phyloP scores from a whole-genome alignment of 306 rosid species.

The Bauhinia variegata region DNA sequence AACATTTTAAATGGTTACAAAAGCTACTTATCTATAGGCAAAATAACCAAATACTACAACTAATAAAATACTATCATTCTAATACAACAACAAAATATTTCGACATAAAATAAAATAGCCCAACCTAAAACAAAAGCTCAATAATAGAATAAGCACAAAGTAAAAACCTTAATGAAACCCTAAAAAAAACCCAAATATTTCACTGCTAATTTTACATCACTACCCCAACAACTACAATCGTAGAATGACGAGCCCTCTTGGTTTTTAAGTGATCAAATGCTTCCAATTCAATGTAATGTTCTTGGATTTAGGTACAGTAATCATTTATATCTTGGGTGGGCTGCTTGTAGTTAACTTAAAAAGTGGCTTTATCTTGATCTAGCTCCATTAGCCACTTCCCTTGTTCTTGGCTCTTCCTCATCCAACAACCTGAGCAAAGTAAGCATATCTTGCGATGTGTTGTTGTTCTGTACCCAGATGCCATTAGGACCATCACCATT shows the following conservation, averaged over 20 bases:
- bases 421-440: constrained; percentile 48
- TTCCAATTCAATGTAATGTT: constrained; percentile 43
- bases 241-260: constrained; percentile 43
- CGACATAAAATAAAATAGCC: too few relatives aligned
- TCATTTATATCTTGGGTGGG: constrained; percentile 46
- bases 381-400: constrained; percentile 35
- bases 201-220: too few relatives aligned
- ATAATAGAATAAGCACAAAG: too few relatives aligned
- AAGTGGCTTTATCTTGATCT: constrained; percentile 40
- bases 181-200: too few relatives aligned
- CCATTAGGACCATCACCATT: constrained; percentile 24
- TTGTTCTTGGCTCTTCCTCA: constrained; percentile 39
- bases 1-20: too few relatives aligned
- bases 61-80: too few relatives aligned
- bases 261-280: constrained; percentile 40
- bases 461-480: constrained; percentile 12
- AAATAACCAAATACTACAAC: too few relatives aligned
- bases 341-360: constrained; percentile 36
- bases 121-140: too few relatives aligned
- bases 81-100: too few relatives aligned
- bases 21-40: too few relatives aligned
- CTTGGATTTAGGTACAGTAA: constrained; percentile 44
- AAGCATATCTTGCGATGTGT: constrained; percentile 43
- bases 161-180: background rate
- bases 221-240: constrained; percentile 15